Conservation (phyloP, 1,284 basidiomycete species). For the Sporisorium graminicola region DNA sequence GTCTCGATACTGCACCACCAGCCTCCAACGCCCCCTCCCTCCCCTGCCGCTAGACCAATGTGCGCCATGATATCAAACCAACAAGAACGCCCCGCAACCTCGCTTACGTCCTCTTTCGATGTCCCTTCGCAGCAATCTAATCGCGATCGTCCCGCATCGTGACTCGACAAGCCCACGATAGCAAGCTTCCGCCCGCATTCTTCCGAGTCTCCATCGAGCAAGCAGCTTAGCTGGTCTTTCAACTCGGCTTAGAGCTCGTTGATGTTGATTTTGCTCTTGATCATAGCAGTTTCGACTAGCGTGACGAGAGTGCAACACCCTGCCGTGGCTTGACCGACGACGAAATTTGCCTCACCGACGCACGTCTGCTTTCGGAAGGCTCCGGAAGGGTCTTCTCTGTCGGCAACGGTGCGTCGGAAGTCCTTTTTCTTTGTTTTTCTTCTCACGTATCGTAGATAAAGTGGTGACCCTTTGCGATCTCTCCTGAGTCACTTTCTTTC, state of each 20-base stretch:
- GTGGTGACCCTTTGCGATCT: not conserved
- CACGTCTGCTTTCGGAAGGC: not conserved
- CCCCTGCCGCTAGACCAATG: not conserved
- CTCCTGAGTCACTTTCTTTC: not conserved
- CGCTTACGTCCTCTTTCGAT: not conserved
- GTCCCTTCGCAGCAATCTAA: not conserved
- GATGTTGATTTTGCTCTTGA: too few species aligned
- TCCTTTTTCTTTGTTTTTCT: not conserved
- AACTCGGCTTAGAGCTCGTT: not conserved
- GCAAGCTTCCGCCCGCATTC: not conserved
- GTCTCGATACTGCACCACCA: not conserved
- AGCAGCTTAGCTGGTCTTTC: not conserved
- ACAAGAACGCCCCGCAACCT: not conserved
- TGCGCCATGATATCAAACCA: not conserved
- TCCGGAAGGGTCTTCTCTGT: constrained; percentile 1
- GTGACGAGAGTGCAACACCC: not conserved
- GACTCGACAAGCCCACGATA: not conserved
- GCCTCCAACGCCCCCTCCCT: not conserved
- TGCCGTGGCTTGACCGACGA: not conserved
- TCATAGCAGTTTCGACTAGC: not conserved
- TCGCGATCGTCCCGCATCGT: not conserved
- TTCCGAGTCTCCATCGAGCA: not conserved
- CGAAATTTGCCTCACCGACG: not conserved
- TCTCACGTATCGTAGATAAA: not conserved
- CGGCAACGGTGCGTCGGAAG: not conserved